phyloP scores from a whole-genome alignment of 495 filamentous ascomycete genomes.

The Podospora bellae-mahoneyi region DNA sequence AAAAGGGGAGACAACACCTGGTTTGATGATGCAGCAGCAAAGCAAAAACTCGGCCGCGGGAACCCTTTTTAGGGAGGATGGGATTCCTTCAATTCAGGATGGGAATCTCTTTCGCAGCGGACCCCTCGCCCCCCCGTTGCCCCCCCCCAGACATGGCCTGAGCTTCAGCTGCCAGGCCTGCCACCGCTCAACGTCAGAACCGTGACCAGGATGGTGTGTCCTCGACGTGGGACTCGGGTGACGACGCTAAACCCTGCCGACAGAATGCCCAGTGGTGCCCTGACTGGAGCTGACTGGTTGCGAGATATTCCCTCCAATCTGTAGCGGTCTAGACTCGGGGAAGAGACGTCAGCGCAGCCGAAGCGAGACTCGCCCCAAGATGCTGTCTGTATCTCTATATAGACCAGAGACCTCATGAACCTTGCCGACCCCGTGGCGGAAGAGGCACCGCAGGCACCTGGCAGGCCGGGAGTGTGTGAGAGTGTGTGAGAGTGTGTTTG shows the following conservation, averaged over 20 bases:
- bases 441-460: background rate
- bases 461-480: background rate
- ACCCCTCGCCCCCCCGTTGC: background rate
- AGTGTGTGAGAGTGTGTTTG: background rate
- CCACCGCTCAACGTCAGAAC: constrained; percentile 6
- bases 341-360: background rate
- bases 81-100: constrained; percentile 27
- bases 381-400: background rate
- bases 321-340: background rate
- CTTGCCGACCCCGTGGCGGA: background rate
- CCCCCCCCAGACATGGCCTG: background rate
- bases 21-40: constrained; percentile 8
- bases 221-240: background rate
- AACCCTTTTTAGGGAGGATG: constrained; percentile 17
- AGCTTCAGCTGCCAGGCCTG: background rate
- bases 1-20: background rate
- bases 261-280: background rate
- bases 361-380: background rate
- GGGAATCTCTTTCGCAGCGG: constrained; percentile 24
- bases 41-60: background rate
- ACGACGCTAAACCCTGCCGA: constrained; percentile 1
- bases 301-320: background rate
- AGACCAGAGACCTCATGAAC: background rate
- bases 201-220: constrained; percentile 2
- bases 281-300: background rate